phyloP scores from a whole-genome alignment of 768 basidiomycete genomes.

The Lyophyllum semitale region DNA sequence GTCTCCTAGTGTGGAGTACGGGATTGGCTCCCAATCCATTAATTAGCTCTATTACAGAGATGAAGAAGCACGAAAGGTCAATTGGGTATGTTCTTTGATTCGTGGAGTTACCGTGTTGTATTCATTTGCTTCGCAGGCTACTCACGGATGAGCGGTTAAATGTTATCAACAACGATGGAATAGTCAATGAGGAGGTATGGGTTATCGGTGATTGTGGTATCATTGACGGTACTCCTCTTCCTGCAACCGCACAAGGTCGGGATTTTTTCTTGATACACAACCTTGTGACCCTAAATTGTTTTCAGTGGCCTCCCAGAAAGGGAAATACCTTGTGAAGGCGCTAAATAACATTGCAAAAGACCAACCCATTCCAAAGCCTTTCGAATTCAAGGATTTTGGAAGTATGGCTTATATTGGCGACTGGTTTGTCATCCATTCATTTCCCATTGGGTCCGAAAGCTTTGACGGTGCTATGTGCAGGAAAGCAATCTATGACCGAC shows the following conservation, averaged over 20 bases:
- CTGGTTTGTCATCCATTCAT: slow-evolving; percentile 43
- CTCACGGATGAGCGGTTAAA: slow-evolving; percentile 62
- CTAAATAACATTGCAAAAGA: slow-evolving; percentile 66
- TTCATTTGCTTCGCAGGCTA: slow-evolving; percentile 23
- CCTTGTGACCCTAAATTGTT: slow-evolving; percentile 5
- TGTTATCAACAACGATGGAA: slow-evolving; percentile 53
- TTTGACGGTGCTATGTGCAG: slow-evolving; percentile 31
- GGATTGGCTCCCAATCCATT: slow-evolving; percentile 84
- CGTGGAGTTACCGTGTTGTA: not conserved
- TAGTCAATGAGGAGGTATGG: slow-evolving; percentile 68
- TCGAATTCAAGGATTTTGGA: slow-evolving; percentile 73
- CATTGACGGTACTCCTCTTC: slow-evolving; percentile 58
- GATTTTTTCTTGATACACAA: slow-evolving; percentile 12
- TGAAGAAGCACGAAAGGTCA: slow-evolving; percentile 63
- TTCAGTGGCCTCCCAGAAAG: slow-evolving; percentile 78
- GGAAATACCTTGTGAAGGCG: slow-evolving; percentile 62
- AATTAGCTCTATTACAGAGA: slow-evolving; percentile 56
- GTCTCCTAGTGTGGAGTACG: slow-evolving; percentile 87
- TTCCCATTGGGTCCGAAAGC: not conserved
- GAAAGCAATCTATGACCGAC: slow-evolving; percentile 79
- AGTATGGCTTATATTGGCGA: slow-evolving; percentile 81
- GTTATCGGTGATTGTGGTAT: slow-evolving; percentile 80
- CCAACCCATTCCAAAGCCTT: slow-evolving; percentile 47
- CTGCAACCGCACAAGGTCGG: slow-evolving; percentile 83
- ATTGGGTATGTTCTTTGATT: slow-evolving; percentile 39